Evolutionary conservation across 371 early-diverging fungal genomes (phyloP), one percentile per base, ranked within the genome.

Genomic region (Lichtheimia hyalospora): DNA sequence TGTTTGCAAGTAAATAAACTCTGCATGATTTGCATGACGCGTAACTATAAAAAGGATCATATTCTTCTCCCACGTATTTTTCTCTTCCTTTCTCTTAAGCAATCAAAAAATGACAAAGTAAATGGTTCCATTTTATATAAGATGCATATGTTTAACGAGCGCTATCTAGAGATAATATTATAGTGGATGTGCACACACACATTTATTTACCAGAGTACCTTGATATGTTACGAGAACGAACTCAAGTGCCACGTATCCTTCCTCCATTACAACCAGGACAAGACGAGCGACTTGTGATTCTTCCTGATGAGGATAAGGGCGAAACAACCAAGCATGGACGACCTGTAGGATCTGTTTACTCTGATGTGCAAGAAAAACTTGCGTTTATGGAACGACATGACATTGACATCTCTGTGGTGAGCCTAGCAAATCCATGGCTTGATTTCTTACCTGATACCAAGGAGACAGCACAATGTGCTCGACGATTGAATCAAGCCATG

Each of bases 401-500:
- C 50, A 66, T 66, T 40, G 61, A 61, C 39, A 44, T 66, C 3
- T 66, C 67, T 5, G 59, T 66, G 16, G 46, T 66, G 15, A 66
- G 67, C 28, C 28, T 66, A 24, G 62, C 67, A 15, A 66, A 62
- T 20, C 67, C 67, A 18, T 66, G 67, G 67, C 28, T 66, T 23
- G 67, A 66, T 40, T 66, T 66, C 41, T 21, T 66, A 24, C 67
- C 67, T 12, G 52, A 58, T 8, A 62, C 58, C 5, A 34, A 52
- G 16, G 51, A 61, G 5, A 66, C 73, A 3, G 42, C 42, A 4
- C 52, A 64, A 3, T 46, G 67, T 14, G 77, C 77, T 2, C 49
- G 24, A 0, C 54, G 65, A 10, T 20, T 73, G 28, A 76, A 76
- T 63, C 13, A 60, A 2, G 66, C 67, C 10, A 64, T 76, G 56